Base-by-base conservation (phyloP, 306 rosid genomes). In the Prunus mongolica region DNA sequence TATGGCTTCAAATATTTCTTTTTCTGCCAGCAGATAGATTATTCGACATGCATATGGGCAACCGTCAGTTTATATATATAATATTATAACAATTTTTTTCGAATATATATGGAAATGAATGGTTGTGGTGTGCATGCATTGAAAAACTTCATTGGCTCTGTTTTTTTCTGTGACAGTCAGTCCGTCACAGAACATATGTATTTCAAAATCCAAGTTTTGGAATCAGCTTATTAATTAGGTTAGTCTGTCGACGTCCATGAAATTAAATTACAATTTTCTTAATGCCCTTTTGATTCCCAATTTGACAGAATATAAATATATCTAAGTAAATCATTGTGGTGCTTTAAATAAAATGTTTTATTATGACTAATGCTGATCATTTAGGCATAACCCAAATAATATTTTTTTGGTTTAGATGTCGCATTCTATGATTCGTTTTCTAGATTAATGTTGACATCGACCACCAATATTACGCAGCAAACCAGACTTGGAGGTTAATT, bases 361-460 rank as follows among this genome's bases (percentile, higher is more conserved):
- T n/a, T 32, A 63, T 18, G 32, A 63, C n/a, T 14, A 52, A 63
- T 34, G 63, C 34, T 46, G 57, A 38, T 22, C 54, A 67, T 70
- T 72, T 76, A 60, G 22, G 25, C 75, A 55, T 52, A 28, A 20
- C 30, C 74, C 51, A 72, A 71, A 5, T 68, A 27, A 4, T 54
- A 80, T 68, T 78, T 84, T 69, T 72, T 77, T 71, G 73, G 80
- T 61, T 45, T 24, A 27, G 12, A 67, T 58, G 85, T 80, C 84
- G 9, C 72, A 74, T 70, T 82, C 83, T 27, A 27, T 34, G 77
- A 82, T 84, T 86, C 78, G 20, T 55, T 41, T 81, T 68, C 65
- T 75, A 68, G 80, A 79, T 81, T 73, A 77, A 80, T 81, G 73
- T 74, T 76, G 77, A 77, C 80, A 75, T 73, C 84, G 79, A 81